Evolutionary conservation across 768 basidiomycete genomes (phyloP).

Genomic region (Trametes punicea): DNA sequence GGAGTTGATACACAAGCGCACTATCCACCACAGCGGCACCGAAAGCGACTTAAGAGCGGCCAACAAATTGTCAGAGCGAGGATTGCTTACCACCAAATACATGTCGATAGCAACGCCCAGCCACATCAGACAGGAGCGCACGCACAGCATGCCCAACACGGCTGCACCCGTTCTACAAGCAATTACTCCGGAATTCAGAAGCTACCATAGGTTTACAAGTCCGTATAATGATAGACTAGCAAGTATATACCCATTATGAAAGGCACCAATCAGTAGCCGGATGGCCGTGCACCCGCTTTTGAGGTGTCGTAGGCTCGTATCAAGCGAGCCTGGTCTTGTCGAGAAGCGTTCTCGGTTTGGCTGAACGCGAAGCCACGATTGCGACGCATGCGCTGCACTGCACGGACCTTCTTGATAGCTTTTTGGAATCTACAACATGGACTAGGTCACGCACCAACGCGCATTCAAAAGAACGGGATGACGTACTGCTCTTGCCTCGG

Average conservation of each 20-base stretch:
- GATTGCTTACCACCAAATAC: no score
- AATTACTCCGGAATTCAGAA: constrained; percentile 12
- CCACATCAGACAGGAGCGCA: no score
- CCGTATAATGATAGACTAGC: constrained; percentile 24
- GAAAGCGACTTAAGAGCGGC: no score
- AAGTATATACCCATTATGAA: neutral
- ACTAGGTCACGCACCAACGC: constrained; percentile 3
- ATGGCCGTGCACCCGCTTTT: constrained; percentile 64
- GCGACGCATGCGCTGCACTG: constrained; percentile 93
- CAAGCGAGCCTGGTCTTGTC: constrained; percentile 83
- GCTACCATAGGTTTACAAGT: constrained; percentile 26
- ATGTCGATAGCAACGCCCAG: no score
- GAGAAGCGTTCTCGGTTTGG: constrained; percentile 84
- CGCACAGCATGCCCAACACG: no score
- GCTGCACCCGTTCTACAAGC: constrained; percentile 1
- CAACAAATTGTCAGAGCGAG: no score
- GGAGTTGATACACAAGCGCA: no score
- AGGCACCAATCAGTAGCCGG: constrained; percentile 50
- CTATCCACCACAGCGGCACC: no score
- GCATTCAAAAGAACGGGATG: neutral
- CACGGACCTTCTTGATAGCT: constrained; percentile 99
- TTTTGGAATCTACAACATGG: constrained; percentile 90
- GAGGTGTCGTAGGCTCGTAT: constrained; percentile 89
- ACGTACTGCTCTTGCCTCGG: constrained; percentile 95
- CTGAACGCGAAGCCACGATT: constrained; percentile 98